Evolutionary conservation across 2,329 filamentous ascomycete genomes (phyloP).

Genomic region (Fusarium sp.): DNA sequence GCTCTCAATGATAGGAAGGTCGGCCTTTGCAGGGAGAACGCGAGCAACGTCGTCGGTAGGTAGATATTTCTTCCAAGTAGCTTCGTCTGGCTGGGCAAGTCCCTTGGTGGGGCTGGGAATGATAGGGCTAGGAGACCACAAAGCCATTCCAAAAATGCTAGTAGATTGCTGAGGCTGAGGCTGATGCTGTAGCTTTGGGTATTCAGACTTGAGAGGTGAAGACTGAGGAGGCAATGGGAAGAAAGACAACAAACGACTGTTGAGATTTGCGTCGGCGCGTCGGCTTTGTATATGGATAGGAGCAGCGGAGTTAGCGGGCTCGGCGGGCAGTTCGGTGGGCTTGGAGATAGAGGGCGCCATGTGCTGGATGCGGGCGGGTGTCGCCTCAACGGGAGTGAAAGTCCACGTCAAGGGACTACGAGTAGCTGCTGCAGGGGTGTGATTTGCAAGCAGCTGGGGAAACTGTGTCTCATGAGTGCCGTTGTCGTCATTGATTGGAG

Average conservation of each 20-base stretch:
- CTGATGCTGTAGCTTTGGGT: conserved; percentile 5
- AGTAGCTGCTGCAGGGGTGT: conserved; percentile 18
- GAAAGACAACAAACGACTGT: conserved; percentile 24
- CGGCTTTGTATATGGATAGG: conserved; percentile 35
- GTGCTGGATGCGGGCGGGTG: conserved; percentile 22
- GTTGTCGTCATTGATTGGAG: conserved; percentile 38
- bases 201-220: conserved; percentile 18
- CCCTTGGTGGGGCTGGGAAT: conserved; percentile 42
- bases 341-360: conserved; percentile 36
- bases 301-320: conserved; percentile 37
- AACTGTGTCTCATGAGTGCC: conserved; percentile 38
- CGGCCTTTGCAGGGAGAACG: conserved; percentile 45
- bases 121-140: conserved; percentile 42
- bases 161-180: not conserved
- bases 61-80: conserved; percentile 53
- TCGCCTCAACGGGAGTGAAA: conserved; percentile 25
- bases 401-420: conserved; percentile 28
- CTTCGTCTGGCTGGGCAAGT: conserved; percentile 53
- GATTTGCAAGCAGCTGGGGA: conserved; percentile 30
- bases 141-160: conserved; percentile 38
- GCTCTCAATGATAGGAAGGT: conserved; percentile 52
- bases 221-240: conserved; percentile 16
- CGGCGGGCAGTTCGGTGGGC: conserved; percentile 16
- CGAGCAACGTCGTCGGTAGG: conserved; percentile 45
- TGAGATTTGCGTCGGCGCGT: conserved; percentile 29